These are phyloP conservation scores for Cladosporium sp. DNA, from an alignment of 2,329 filamentous ascomycete species.

Conservation along the genomic window DNA sequence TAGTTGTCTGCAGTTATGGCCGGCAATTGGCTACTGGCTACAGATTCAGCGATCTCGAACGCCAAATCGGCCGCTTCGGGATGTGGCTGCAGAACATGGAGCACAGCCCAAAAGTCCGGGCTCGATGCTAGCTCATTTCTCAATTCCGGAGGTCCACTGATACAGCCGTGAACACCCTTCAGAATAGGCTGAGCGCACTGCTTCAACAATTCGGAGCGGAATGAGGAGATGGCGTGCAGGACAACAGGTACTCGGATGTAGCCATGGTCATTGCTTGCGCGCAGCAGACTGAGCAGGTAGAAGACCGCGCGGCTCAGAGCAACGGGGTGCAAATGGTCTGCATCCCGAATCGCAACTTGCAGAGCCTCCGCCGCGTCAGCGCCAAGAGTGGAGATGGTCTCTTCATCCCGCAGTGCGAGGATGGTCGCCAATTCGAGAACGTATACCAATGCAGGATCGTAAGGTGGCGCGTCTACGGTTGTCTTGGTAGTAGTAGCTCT, in stretches of 20 bases:
- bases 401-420: constrained; percentile 69
- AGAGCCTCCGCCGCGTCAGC: constrained; percentile 75
- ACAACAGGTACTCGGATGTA: constrained; percentile 90
- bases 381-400: constrained; percentile 68
- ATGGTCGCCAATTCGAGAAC: constrained; percentile 87
- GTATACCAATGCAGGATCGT: constrained; percentile 84
- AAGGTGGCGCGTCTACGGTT: constrained; percentile 52
- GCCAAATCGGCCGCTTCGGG: constrained; percentile 70
- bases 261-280: constrained; percentile 82
- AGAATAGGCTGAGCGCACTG: constrained; percentile 72
- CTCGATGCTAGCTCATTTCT: constrained; percentile 93
- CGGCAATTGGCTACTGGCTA: constrained; percentile 67
- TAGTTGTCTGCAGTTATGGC: constrained; percentile 95
- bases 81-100: constrained; percentile 65
- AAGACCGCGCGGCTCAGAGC: constrained; percentile 78
- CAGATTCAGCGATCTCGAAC: constrained; percentile 79
- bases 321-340: constrained; percentile 74
- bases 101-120: constrained; percentile 92
- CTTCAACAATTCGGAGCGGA: constrained; percentile 71
- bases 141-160: constrained; percentile 70
- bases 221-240: constrained; percentile 83
- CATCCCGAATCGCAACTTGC: constrained; percentile 77
- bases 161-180: constrained; percentile 74
- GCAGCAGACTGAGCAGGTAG: constrained; percentile 78
- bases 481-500: constrained; percentile 56